Evolutionary conservation across 805 yeast species (phyloP).

Genomic region (Wickerhamiella kurtzmanii): DNA sequence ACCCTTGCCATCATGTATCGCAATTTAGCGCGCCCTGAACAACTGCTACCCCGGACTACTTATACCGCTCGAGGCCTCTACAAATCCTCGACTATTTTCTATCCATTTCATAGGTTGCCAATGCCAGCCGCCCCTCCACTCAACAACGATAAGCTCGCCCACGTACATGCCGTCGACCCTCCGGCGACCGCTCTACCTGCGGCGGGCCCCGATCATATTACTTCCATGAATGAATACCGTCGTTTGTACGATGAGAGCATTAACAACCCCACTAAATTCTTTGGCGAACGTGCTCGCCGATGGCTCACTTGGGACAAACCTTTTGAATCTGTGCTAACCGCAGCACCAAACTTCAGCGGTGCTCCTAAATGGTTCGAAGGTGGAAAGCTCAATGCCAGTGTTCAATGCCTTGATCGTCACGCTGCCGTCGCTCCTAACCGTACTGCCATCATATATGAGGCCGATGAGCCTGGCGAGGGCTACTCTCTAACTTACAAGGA

Average conservation of each 20-base stretch:
- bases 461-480: conserved; percentile 73
- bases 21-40: neutral
- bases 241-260: conserved; percentile 61
- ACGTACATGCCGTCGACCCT: conserved; percentile 19
- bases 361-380: conserved; percentile 76
- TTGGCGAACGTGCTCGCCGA: conserved; percentile 62
- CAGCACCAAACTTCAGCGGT: conserved; percentile 21
- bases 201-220: conserved; percentile 28
- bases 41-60: neutral
- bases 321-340: conserved; percentile 40
- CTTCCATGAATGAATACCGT: conserved; percentile 53
- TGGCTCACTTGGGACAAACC: conserved; percentile 69
- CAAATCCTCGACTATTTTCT: too few relatives aligned
- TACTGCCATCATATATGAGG: conserved; percentile 62
- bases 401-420: conserved; percentile 92
- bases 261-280: conserved; percentile 65
- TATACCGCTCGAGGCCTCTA: neutral
- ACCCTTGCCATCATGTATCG: neutral
- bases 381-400: conserved; percentile 84
- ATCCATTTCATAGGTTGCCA: too few relatives aligned
- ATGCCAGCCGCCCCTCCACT: conserved; percentile 5
- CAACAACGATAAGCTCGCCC: conserved; percentile 21
- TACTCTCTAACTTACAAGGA: conserved; percentile 71
- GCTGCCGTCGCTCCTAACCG: conserved; percentile 79
- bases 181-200: conserved; percentile 20